Evolutionary conservation across 1,284 basidiomycete genomes (phyloP).

Genomic region (Cerioporus squamosus): DNA sequence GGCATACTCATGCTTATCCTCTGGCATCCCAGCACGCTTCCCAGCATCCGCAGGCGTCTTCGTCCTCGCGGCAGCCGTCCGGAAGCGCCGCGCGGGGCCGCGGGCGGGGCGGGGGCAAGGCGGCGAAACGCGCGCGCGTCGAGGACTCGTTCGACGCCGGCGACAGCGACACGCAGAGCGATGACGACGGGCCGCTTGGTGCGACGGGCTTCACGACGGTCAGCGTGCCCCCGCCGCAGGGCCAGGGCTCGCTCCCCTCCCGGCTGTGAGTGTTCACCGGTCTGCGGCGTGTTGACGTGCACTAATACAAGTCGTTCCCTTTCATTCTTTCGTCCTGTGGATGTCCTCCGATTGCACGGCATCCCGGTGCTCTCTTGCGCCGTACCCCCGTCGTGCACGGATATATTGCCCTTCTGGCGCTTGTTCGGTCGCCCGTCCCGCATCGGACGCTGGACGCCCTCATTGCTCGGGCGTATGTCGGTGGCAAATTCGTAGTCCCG

Average conservation of each 20-base stretch:
- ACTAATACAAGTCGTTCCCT: not conserved
- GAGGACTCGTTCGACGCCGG: slow-evolving; percentile 17
- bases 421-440: slow-evolving; percentile 7
- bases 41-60: slow-evolving; percentile 4
- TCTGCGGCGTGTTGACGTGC: not conserved
- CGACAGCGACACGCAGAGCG: slow-evolving; percentile 27
- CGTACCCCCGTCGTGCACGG: slow-evolving; percentile 10
- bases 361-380: slow-evolving; percentile 15
- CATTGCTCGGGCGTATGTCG: too few species aligned
- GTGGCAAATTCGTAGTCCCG: slow-evolving; percentile 51
- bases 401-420: slow-evolving; percentile 12
- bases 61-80: slow-evolving; percentile 1
- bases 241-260: slow-evolving; percentile 21
- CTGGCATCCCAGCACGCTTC: slow-evolving; percentile 7
- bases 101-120: slow-evolving; percentile 12
- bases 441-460: slow-evolving; percentile 1
- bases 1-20: slow-evolving; percentile 15
- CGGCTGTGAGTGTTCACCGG: slow-evolving; percentile 26
- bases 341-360: slow-evolving; percentile 9
- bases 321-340: not conserved
- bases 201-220: slow-evolving; percentile 21
- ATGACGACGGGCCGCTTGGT: slow-evolving; percentile 21
- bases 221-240: slow-evolving; percentile 25
- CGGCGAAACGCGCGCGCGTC: slow-evolving; percentile 17
- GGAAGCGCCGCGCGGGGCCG: slow-evolving; percentile 14